Conservation (phyloP, 345 rosid genomes). For the Heritiera littoralis region DNA sequence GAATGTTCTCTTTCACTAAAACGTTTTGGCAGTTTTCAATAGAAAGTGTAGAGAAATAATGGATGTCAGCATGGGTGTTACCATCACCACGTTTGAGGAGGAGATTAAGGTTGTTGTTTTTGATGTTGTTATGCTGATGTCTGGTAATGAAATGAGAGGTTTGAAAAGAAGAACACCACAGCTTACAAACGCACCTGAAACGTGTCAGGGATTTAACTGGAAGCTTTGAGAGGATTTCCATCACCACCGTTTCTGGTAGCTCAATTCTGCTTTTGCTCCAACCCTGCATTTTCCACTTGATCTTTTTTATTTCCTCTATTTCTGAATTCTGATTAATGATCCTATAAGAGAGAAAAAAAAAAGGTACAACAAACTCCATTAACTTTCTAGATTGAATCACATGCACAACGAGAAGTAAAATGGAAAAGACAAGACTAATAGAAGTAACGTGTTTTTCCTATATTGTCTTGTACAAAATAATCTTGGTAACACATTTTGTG, state of each 20-base stretch:
- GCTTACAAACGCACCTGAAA: conserved; percentile 4
- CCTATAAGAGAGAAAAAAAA: too few relatives aligned
- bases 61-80: not conserved
- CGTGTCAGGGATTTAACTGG: not conserved
- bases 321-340: not conserved
- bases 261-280: not conserved
- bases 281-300: not conserved
- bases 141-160: not conserved
- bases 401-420: too few relatives aligned
- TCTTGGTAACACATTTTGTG: too few relatives aligned
- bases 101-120: not conserved
- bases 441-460: too few relatives aligned
- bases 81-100: not conserved
- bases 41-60: not conserved
- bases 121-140: not conserved
- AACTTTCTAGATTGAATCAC: too few relatives aligned
- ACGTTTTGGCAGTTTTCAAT: not conserved
- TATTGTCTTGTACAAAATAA: too few relatives aligned
- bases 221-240: not conserved
- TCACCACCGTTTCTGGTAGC: not conserved
- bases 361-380: too few relatives aligned
- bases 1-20: not conserved
- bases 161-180: not conserved
- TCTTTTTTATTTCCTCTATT: not conserved
- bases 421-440: too few relatives aligned